These are phyloP conservation scores for Aspergillus persii DNA, from an alignment of 2,329 filamentous ascomycete genomes.

Conservation along the genomic window DNA sequence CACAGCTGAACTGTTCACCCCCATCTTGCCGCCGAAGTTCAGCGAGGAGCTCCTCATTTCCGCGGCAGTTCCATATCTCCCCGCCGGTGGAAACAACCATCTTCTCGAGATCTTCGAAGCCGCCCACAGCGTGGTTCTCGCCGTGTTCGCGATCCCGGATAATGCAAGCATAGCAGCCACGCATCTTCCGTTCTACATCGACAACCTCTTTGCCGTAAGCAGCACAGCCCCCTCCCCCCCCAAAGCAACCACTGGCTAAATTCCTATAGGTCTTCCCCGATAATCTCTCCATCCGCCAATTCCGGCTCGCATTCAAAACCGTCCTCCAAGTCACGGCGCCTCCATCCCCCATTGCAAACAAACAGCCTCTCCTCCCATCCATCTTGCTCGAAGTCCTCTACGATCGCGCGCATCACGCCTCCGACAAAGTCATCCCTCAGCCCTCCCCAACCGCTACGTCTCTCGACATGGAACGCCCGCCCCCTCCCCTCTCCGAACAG, in stretches of 20 bases:
- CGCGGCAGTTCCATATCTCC: slow-evolving; percentile 72
- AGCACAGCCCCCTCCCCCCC: background rate
- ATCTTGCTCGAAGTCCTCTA: slow-evolving; percentile 75
- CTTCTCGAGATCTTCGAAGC: slow-evolving; percentile 78
- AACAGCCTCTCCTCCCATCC: slow-evolving; percentile 75
- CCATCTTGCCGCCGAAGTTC: slow-evolving; percentile 62
- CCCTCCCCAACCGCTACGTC: slow-evolving; percentile 31
- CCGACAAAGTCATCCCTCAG: slow-evolving; percentile 49
- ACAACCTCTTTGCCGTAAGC: slow-evolving; percentile 65
- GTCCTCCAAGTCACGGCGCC: slow-evolving; percentile 78
- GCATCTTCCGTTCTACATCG: slow-evolving; percentile 79
- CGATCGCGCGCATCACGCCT: slow-evolving; percentile 59
- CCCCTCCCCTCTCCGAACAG: slow-evolving; percentile 63
- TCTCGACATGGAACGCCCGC: slow-evolving; percentile 30
- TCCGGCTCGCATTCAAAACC: slow-evolving; percentile 83
- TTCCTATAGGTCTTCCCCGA: slow-evolving; percentile 65
- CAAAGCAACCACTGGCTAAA: background rate
- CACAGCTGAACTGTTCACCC: slow-evolving; percentile 76
- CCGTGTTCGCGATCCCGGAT: slow-evolving; percentile 75
- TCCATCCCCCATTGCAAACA: slow-evolving; percentile 70
- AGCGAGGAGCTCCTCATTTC: slow-evolving; percentile 73
- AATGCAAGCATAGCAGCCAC: slow-evolving; percentile 68
- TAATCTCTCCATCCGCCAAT: slow-evolving; percentile 78
- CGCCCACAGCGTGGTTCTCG: slow-evolving; percentile 77
- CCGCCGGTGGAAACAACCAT: slow-evolving; percentile 55